Percentiles rank a stretch among this genome's conserved stretches.
phyloP scores from a whole-genome alignment of 306 rosid species.

The Mimosa pudica region DNA sequence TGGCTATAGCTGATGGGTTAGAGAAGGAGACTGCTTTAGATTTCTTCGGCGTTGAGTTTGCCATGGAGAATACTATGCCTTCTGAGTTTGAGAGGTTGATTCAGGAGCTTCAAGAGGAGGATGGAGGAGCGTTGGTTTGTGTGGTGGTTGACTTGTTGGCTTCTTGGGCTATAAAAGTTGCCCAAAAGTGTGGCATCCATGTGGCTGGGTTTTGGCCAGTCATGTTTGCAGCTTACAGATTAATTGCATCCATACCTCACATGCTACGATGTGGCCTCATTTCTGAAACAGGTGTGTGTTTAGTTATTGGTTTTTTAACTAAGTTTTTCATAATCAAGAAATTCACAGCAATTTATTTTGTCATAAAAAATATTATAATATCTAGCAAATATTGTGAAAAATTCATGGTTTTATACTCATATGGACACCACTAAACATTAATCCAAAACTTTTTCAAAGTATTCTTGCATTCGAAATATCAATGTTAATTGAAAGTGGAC shows the following conservation, averaged over 20 bases:
- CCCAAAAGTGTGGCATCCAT: conserved; percentile 34
- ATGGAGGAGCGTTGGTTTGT: conserved; percentile 43
- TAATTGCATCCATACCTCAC: conserved; percentile 61
- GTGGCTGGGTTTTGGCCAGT: conserved; percentile 90
- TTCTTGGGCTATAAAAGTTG: conserved; percentile 75
- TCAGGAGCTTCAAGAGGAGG: neutral
- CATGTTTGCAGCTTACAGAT: conserved; percentile 68
- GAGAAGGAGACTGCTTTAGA: conserved; percentile 43
- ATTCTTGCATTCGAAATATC: neutral
- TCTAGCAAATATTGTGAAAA: neutral
- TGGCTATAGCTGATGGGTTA: conserved; percentile 47
- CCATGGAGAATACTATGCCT: conserved; percentile 73
- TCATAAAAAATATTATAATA: neutral
- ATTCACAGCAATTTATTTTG: neutral
- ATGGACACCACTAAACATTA: neutral
- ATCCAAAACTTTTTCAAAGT: neutral
- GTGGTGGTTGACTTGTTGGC: conserved; percentile 76
- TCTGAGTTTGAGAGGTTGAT: conserved; percentile 45
- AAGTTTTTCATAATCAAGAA: neutral
- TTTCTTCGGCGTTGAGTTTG: conserved; percentile 65
- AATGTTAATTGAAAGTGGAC: too few species aligned
- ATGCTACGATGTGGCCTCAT: conserved; percentile 52
- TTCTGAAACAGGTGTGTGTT: conserved; percentile 55
- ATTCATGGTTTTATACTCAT: too few species aligned
- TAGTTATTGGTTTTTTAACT: neutral